These are phyloP conservation scores for Tuber microsphaerosporum DNA, from an alignment of 495 filamentous ascomycete genomes.

Conservation along the genomic window DNA sequence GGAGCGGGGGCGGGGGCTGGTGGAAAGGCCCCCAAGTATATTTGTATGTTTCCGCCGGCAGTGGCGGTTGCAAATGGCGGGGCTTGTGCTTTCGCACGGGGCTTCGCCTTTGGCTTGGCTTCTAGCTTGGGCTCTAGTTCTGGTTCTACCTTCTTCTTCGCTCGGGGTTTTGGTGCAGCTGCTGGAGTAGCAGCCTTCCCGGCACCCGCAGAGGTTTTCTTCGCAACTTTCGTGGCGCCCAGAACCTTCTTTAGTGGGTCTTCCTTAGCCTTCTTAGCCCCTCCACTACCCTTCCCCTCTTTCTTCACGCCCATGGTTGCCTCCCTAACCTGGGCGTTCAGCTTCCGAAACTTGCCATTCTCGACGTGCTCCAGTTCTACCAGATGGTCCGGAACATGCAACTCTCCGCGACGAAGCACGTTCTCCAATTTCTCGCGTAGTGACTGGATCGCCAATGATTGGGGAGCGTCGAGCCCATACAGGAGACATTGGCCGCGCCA, in stretches of 20 bases:
- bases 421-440: slow-evolving; percentile 11
- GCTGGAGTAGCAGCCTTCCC: neutral
- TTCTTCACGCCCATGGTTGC: neutral
- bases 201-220: neutral
- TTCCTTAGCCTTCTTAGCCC: slow-evolving; percentile 10
- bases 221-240: slow-evolving; percentile 7
- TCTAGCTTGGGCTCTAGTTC: neutral
- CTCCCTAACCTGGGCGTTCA: slow-evolving; percentile 30
- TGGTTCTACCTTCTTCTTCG: neutral
- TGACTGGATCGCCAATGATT: slow-evolving; percentile 9
- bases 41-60: neutral
- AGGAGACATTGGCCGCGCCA: slow-evolving; percentile 31
- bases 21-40: neutral
- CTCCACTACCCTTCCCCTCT: neutral
- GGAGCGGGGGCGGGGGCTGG: neutral
- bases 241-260: slow-evolving; percentile 7
- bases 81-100: neutral
- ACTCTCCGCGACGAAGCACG: slow-evolving; percentile 7
- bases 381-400: slow-evolving; percentile 13
- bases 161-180: neutral
- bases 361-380: slow-evolving; percentile 19
- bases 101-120: neutral
- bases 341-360: slow-evolving; percentile 27
- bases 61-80: neutral
- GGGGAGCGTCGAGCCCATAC: slow-evolving; percentile 22